phyloP scores from a whole-genome alignment of 129 eudicot genomes.

The Saposhnikovia divaricata region DNA sequence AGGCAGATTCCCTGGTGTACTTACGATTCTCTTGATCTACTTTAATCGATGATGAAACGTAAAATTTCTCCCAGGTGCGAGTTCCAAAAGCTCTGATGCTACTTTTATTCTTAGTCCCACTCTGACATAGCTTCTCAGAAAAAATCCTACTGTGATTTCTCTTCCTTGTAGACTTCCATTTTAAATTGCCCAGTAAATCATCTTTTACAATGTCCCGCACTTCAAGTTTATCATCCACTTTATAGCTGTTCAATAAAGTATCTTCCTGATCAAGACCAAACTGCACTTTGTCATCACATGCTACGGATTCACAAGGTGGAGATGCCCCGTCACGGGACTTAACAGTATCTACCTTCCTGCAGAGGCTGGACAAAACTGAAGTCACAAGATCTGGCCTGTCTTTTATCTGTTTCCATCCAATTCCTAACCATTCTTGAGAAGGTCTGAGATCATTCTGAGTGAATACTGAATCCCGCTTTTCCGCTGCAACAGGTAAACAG shows the following conservation, averaged over 20 bases:
- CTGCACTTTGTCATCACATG: conserved; percentile 3
- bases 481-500: conserved; percentile 30
- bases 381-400: conserved; percentile 42
- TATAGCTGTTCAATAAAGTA: background rate
- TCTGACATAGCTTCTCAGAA: conserved; percentile 16
- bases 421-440: conserved; percentile 74
- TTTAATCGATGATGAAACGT: conserved; percentile 18
- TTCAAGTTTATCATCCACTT: conserved; percentile 6
- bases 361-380: conserved; percentile 11
- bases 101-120: conserved; percentile 9
- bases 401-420: conserved; percentile 46
- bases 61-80: conserved; percentile 21
- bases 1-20: conserved; percentile 30
- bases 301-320: conserved; percentile 3
- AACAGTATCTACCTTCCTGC: conserved; percentile 9
- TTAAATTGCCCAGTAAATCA: conserved; percentile 35
- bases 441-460: conserved; percentile 36
- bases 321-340: background rate
- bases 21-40: conserved; percentile 45
- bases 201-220: conserved; percentile 35
- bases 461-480: conserved; percentile 33
- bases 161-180: conserved; percentile 62
- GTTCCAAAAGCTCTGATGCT: conserved; percentile 12
- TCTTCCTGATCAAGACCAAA: background rate
- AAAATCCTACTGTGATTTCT: conserved; percentile 30